A percentile compares a stretch with the other conserved stretches of the same genome.
phyloP scores from a whole-genome alignment of 345 rosid genomes.

The Punica granatum region DNA sequence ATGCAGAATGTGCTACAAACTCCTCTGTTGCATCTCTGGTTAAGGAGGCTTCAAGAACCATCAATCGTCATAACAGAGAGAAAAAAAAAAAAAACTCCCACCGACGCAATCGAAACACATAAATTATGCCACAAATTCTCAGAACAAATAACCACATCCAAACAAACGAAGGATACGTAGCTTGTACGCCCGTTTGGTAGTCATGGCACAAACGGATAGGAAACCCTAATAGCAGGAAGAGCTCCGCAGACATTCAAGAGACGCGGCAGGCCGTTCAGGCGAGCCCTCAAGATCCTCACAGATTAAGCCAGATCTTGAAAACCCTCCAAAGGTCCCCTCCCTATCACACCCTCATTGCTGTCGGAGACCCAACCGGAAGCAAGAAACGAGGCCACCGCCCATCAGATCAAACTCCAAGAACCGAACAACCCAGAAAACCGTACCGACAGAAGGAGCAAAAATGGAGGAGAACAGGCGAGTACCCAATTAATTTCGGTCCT shows the following conservation, averaged over 20 bases:
- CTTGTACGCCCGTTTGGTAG: conserved; percentile 96
- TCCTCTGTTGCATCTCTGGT: conserved; percentile 55
- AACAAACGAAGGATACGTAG: conserved; percentile 72
- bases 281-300: conserved; percentile 11
- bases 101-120: not conserved
- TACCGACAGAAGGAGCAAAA: not conserved
- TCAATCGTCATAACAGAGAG: conserved; percentile 1
- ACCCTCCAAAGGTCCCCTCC: conserved; percentile 7
- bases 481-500: not conserved
- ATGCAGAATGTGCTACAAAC: conserved; percentile 93
- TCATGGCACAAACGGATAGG: conserved; percentile 48
- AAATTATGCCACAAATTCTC: not conserved
- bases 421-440: not conserved
- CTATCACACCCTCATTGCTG: conserved; percentile 7
- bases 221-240: conserved; percentile 31
- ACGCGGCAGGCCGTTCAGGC: not conserved
- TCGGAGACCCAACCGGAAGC: not conserved
- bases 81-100: not conserved
- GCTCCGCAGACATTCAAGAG: conserved; percentile 19
- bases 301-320: conserved; percentile 16
- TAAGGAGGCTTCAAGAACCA: conserved; percentile 13
- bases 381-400: not conserved
- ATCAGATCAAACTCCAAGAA: conserved; percentile 3
- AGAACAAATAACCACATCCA: not conserved
- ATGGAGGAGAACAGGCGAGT: not conserved